Conservation (phyloP, 2,329 filamentous ascomycete genomes). For the Stagonosporopsis tanaceti region DNA sequence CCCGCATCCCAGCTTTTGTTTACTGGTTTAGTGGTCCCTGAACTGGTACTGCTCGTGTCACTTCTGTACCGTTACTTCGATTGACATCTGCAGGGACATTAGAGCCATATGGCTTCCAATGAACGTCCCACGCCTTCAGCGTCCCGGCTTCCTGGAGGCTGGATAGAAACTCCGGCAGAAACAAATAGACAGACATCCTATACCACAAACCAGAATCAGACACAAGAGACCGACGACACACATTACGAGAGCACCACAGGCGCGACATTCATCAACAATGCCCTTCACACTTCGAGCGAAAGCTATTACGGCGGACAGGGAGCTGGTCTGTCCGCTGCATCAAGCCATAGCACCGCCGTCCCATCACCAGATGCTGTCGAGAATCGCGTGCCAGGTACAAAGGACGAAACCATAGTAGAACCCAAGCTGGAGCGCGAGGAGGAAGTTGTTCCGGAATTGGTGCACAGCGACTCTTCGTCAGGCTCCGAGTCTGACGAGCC, state of each 20-base stretch:
- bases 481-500: slow-evolving; percentile 35
- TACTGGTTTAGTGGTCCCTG: neutral
- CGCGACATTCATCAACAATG: slow-evolving; percentile 30
- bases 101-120: slow-evolving; percentile 34
- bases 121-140: slow-evolving; percentile 42
- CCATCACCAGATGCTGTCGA: slow-evolving; percentile 12
- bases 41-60: neutral
- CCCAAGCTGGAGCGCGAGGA: slow-evolving; percentile 20
- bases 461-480: slow-evolving; percentile 21
- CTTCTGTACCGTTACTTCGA: neutral
- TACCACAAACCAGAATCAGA: slow-evolving; percentile 25
- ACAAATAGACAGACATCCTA: slow-evolving; percentile 34
- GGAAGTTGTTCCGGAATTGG: slow-evolving; percentile 21
- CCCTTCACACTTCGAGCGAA: slow-evolving; percentile 28
- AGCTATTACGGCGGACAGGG: slow-evolving; percentile 23
- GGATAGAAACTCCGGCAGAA: slow-evolving; percentile 47
- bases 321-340: slow-evolving; percentile 19
- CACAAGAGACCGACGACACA: slow-evolving; percentile 10
- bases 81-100: slow-evolving; percentile 10
- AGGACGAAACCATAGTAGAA: neutral
- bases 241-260: slow-evolving; percentile 3
- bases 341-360: slow-evolving; percentile 24
- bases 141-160: slow-evolving; percentile 46
- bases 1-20: neutral
- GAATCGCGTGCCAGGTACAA: neutral